Evolutionary conservation across 257 asterid species (phyloP).

Genomic region (Misopates orontium): DNA sequence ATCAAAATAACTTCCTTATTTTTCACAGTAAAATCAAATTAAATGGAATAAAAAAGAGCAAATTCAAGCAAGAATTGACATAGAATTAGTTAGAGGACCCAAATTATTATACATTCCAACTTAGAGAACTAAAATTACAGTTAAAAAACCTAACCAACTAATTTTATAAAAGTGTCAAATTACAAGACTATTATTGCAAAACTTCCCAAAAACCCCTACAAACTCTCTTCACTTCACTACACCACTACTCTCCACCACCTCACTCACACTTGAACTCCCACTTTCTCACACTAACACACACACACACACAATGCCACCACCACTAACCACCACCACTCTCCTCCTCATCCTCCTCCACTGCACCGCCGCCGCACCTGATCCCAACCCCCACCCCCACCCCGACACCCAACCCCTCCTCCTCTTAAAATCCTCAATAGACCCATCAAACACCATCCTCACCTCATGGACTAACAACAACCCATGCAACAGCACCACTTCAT

Average conservation of each 20-base stretch:
- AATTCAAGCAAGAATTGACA: too few species aligned
- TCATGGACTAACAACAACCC: constrained; percentile 64
- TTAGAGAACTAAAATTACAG: too few species aligned
- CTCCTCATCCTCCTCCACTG: constrained; percentile 33
- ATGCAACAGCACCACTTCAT: constrained; percentile 44
- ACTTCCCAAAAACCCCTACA: too few species aligned
- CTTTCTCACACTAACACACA: constrained; percentile 13
- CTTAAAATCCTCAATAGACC: constrained; percentile 64
- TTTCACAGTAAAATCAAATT: too few species aligned
- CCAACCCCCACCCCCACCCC: constrained; percentile 41
- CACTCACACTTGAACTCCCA: background rate
- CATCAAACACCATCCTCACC: constrained; percentile 38
- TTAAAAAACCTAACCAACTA: too few species aligned
- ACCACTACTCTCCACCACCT: background rate
- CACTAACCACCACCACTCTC: constrained; percentile 21
- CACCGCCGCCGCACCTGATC: constrained; percentile 30
- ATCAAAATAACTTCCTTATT: too few species aligned
- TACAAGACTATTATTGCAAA: too few species aligned
- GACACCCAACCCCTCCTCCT: constrained; percentile 54
- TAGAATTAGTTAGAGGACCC: too few species aligned
- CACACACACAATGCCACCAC: constrained; percentile 34
- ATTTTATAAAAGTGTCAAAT: too few species aligned
- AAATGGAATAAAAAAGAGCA: too few species aligned
- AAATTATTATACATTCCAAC: too few species aligned
- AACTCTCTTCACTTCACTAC: constrained; percentile 13